Conservation (phyloP, 495 filamentous ascomycete genomes). For the Hyphodiscus hymeniophilus region DNA sequence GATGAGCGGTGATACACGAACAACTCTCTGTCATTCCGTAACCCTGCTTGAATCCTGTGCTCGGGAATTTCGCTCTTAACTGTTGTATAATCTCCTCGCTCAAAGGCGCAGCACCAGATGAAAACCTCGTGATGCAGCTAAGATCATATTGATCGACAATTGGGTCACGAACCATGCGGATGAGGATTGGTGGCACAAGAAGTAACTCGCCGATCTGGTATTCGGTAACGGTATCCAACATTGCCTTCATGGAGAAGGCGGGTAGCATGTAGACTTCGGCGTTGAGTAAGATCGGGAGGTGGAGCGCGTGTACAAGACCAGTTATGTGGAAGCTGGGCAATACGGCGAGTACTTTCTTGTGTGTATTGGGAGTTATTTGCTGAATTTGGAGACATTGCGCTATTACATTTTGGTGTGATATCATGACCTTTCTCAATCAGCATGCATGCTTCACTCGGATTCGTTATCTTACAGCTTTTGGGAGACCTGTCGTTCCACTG, state of each 20-base stretch:
- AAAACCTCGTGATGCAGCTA: constrained; percentile 41
- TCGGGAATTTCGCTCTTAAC: constrained; percentile 46
- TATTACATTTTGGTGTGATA: constrained; percentile 54
- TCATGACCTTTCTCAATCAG: constrained; percentile 47
- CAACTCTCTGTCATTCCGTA: constrained; percentile 66
- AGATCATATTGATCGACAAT: constrained; percentile 54
- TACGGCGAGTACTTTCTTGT: constrained; percentile 27
- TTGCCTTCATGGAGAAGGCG: constrained; percentile 45
- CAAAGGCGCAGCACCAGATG: constrained; percentile 54
- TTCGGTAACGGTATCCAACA: constrained; percentile 44
- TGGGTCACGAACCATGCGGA: constrained; percentile 55
- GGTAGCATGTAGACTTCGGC: constrained; percentile 50
- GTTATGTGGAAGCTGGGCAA: constrained; percentile 21
- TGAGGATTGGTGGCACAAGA: constrained; percentile 60
- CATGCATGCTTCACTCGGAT: neutral
- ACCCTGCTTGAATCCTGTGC: constrained; percentile 56
- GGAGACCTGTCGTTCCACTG: constrained; percentile 71
- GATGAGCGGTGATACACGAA: constrained; percentile 52
- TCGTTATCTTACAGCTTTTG: constrained; percentile 37
- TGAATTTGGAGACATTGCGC: constrained; percentile 49
- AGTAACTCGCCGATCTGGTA: constrained; percentile 51
- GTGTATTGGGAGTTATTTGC: constrained; percentile 25
- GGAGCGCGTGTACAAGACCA: constrained; percentile 48
- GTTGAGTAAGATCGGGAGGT: constrained; percentile 50
- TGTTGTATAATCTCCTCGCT: constrained; percentile 55